phyloP scores from a whole-genome alignment of 2,329 filamentous ascomycete species.

The Dryadomyces sulphureus region DNA sequence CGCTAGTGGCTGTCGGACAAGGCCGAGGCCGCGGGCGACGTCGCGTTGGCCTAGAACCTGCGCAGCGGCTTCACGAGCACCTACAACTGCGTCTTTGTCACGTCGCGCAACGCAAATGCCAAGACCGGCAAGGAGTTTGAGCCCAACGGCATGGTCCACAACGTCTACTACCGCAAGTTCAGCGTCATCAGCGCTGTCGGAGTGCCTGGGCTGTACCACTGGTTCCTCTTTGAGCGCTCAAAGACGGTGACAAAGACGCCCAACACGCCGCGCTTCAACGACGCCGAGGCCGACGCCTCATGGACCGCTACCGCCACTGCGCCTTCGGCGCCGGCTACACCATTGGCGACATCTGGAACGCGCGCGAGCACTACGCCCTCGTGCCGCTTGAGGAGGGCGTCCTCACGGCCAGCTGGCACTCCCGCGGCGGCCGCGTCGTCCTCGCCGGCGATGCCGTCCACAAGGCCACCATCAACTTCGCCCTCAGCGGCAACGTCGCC shows the following conservation, averaged over 20 bases:
- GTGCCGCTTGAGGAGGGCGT: background rate
- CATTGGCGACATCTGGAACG: constrained; percentile 11
- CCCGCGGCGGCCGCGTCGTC: background rate
- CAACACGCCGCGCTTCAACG: background rate
- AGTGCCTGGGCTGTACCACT: background rate
- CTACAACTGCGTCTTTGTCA: background rate
- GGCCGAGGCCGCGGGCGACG: background rate
- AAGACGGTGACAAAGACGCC: background rate
- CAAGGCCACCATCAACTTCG: background rate
- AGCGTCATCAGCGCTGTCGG: background rate
- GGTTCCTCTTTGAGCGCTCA: background rate
- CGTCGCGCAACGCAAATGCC: background rate
- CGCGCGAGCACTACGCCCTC: background rate
- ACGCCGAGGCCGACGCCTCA: background rate
- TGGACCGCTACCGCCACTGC: background rate
- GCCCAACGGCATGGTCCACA: background rate
- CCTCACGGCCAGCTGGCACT: background rate
- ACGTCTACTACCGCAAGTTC: background rate
- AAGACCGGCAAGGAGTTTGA: background rate
- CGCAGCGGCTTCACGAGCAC: background rate
- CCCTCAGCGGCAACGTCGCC: background rate
- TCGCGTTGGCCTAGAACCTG: background rate
- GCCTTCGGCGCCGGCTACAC: constrained; percentile 4
- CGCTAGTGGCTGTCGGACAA: constrained; percentile 6
- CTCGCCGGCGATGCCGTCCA: background rate